phyloP scores from a whole-genome alignment of 2,329 filamentous ascomycete species.

The Ophiocordyceps unilateralis region DNA sequence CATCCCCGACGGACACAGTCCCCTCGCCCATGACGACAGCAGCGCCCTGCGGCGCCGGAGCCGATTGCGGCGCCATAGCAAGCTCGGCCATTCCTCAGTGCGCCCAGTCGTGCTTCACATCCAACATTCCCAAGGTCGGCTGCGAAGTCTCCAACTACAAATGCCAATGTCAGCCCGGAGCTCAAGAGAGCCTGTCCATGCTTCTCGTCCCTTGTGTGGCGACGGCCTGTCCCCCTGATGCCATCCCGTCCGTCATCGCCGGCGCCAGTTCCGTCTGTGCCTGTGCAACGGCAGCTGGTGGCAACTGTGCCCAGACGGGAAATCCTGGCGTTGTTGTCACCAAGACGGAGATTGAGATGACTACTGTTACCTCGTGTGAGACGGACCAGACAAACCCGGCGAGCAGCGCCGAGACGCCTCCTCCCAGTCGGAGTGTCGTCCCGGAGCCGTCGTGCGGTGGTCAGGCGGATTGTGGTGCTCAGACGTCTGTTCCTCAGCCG shows the following conservation, averaged over 20 bases:
- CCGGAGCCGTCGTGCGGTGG: neutral
- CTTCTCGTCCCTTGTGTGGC: constrained; percentile 12
- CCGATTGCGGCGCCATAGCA: constrained; percentile 11
- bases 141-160: constrained; percentile 11
- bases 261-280: constrained; percentile 10
- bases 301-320: neutral
- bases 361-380: neutral
- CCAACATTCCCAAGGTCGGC: constrained; percentile 8
- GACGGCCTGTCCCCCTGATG: constrained; percentile 8
- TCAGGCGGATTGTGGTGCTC: neutral
- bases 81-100: constrained; percentile 10
- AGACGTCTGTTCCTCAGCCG: neutral
- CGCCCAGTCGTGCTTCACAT: constrained; percentile 11
- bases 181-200: constrained; percentile 8
- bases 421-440: neutral
- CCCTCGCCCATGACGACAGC: neutral
- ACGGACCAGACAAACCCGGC: neutral
- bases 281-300: constrained; percentile 5
- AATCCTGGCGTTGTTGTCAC: neutral
- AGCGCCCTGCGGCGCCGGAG: constrained; percentile 3
- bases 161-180: constrained; percentile 11
- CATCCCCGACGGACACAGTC: neutral
- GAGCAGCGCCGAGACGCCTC: neutral
- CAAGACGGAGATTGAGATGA: neutral
- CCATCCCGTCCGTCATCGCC: constrained; percentile 9